Conservation (phyloP, 176 grass and related monocot species). For the Bothriochloa decipiens region DNA sequence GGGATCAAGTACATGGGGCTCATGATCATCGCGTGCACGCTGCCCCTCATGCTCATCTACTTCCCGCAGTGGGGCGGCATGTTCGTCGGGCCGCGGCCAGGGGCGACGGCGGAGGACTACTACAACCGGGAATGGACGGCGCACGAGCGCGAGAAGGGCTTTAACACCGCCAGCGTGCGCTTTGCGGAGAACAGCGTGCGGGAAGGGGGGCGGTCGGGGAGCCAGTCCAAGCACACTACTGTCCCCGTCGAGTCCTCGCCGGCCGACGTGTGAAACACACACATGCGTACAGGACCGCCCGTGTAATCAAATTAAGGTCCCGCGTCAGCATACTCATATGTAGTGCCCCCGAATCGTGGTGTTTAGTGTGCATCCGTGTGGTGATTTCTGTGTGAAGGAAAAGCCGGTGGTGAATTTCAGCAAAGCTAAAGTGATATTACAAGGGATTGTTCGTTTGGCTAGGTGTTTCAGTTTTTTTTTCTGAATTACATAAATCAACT, state of each 20-base stretch:
- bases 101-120: conserved; percentile 69
- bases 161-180: conserved; percentile 38
- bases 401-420: not conserved
- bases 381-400: not conserved
- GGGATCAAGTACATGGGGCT: conserved; percentile 93
- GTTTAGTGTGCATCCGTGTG: not conserved
- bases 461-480: not conserved
- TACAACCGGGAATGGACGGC: conserved; percentile 77
- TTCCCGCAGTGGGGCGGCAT: conserved; percentile 93
- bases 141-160: conserved; percentile 56
- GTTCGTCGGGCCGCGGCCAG: conserved; percentile 34
- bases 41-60: conserved; percentile 63
- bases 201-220: conserved; percentile 52
- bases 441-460: not conserved
- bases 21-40: conserved; percentile 90
- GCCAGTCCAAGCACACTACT: conserved; percentile 46
- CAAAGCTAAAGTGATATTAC: not conserved
- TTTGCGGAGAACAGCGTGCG: conserved; percentile 85
- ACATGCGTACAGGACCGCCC: not conserved
- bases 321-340: not conserved
- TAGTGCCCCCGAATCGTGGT: not conserved
- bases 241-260: conserved; percentile 59
- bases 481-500: not conserved
- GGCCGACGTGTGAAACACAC: conserved; percentile 34
- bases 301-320: not conserved